Conservation (phyloP, 768 basidiomycete genomes). For the Strobilomyces dryophilus region DNA sequence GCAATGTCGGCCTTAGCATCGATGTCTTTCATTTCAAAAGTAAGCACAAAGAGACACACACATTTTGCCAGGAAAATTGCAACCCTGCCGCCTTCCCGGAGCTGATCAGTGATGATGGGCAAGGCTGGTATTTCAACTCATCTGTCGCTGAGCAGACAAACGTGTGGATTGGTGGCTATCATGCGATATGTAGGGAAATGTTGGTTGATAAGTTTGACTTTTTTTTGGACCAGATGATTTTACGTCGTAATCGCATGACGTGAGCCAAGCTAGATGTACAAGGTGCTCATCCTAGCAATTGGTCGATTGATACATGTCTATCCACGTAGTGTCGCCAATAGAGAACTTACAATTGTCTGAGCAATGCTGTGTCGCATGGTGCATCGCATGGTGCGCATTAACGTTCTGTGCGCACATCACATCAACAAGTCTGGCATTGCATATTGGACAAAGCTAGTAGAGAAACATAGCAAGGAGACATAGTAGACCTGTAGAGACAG, state of each 20-base stretch:
- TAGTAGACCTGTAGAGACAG: too few relatives aligned
- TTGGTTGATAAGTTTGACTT: neutral
- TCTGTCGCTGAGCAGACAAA: neutral
- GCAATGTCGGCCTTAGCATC: conserved; percentile 24
- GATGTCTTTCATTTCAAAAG: conserved; percentile 28
- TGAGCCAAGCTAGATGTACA: neutral
- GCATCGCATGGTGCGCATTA: too few relatives aligned
- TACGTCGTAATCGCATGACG: neutral
- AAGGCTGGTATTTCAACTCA: neutral
- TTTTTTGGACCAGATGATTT: neutral
- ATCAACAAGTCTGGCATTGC: too few relatives aligned
- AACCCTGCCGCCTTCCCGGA: neutral
- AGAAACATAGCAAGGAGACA: too few relatives aligned
- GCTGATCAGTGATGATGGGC: neutral
- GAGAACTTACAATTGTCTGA: too few relatives aligned
- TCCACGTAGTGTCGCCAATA: too few relatives aligned
- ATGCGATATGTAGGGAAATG: neutral
- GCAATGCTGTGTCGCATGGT: too few relatives aligned
- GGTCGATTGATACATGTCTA: neutral
- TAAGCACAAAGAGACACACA: neutral
- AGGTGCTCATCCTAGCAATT: neutral
- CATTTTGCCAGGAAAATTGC: too few relatives aligned
- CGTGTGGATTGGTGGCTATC: neutral
- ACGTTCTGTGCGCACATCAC: too few relatives aligned
- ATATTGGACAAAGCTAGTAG: too few relatives aligned